Conservation (phyloP, 805 yeast genomes). For the Brettanomyces bruxellensis region DNA sequence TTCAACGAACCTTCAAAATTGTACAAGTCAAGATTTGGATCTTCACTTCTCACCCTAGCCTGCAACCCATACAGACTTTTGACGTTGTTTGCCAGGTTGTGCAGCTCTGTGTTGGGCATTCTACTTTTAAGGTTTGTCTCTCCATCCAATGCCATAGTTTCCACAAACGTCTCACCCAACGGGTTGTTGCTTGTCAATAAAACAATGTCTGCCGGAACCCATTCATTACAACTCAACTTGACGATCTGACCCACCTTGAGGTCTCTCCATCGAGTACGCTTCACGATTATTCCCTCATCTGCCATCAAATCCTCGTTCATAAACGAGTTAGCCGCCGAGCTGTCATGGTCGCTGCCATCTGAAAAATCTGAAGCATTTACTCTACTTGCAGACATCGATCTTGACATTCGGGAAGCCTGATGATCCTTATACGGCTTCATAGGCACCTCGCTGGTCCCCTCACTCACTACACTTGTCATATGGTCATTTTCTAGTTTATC, state of each 20-base stretch:
- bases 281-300: conserved; percentile 10
- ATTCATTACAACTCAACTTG: conserved; percentile 66
- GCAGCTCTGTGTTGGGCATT: conserved; percentile 55
- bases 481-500: conserved; percentile 80
- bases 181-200: conserved; percentile 62
- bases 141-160: conserved; percentile 97
- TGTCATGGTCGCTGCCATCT: not conserved
- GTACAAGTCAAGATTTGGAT: conserved; percentile 86
- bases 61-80: conserved; percentile 39
- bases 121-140: conserved; percentile 85
- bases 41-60: conserved; percentile 64
- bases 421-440: not conserved
- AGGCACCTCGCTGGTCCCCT: not conserved
- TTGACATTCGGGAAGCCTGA: not conserved
- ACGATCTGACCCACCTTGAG: conserved; percentile 84
- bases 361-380: not conserved
- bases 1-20: conserved; percentile 77
- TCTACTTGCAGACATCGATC: not conserved
- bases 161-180: conserved; percentile 61
- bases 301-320: conserved; percentile 10
- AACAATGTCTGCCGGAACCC: conserved; percentile 90
- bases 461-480: conserved; percentile 30
- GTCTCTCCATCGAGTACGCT: conserved; percentile 55
- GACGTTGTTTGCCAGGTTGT: conserved; percentile 41
- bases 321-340: conserved; percentile 16